Evolutionary conservation across 225 moss, liverwort and hornwort genomes (phyloP).

Genomic region (Neckera pumila): DNA sequence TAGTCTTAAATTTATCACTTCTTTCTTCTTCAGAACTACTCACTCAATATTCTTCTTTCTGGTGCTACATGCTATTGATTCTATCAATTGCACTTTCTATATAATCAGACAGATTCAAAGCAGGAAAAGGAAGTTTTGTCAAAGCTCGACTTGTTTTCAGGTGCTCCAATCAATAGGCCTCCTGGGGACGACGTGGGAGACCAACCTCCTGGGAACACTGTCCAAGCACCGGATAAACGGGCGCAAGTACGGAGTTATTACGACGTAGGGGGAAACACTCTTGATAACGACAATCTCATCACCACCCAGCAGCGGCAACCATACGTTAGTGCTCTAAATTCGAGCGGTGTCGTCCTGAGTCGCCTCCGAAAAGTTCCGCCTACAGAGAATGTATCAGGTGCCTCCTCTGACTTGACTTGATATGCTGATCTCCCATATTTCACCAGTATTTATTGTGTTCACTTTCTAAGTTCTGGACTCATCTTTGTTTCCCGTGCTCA

Average conservation of each 20-base stretch:
- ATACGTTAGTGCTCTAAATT: conserved; percentile 24
- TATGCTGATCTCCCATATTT: neutral
- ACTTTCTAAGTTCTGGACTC: neutral
- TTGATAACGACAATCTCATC: neutral
- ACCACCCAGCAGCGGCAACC: conserved; percentile 31
- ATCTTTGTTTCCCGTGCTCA: neutral
- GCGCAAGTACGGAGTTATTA: conserved; percentile 16
- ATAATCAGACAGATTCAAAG: conserved; percentile 17
- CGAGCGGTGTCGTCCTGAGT: conserved; percentile 26
- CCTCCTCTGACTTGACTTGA: neutral
- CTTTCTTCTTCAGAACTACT: neutral
- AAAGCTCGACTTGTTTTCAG: conserved; percentile 30
- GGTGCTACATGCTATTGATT: neutral
- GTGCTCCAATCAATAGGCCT: conserved; percentile 11
- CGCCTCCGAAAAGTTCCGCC: conserved; percentile 33
- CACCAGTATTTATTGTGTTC: neutral
- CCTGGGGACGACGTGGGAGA: neutral
- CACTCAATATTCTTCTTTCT: neutral
- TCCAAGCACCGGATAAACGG: conserved; percentile 10
- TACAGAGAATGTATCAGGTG: conserved; percentile 22
- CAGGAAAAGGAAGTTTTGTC: conserved; percentile 41
- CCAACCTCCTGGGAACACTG: neutral
- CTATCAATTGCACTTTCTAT: conserved; percentile 1
- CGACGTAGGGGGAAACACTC: neutral
- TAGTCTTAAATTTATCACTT: neutral